Percentiles rank a stretch among this genome's conserved stretches.
Conservation (phyloP, 352 stramenopile species). For the Globisporangium paddicum region DNA sequence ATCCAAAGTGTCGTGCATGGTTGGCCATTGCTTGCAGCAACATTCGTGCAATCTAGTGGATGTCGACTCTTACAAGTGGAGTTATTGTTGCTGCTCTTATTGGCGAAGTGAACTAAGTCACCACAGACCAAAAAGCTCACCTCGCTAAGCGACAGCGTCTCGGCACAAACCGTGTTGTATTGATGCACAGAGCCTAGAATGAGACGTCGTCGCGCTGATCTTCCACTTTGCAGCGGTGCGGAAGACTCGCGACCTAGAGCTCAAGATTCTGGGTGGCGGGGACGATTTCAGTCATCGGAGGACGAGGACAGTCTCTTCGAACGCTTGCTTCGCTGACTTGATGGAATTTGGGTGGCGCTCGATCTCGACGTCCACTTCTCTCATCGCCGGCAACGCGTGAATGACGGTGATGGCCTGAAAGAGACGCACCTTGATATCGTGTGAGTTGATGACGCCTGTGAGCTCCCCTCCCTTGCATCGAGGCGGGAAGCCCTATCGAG, state of each 20-base stretch:
- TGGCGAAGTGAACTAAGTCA: no score
- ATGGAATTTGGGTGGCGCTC: background rate
- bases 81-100: no score
- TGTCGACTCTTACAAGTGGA: no score
- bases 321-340: background rate
- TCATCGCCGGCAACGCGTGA: background rate
- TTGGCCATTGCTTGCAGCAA: no score
- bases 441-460: no score
- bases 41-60: no score
- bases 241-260: constrained; percentile 16
- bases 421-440: no score
- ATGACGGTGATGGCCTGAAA: background rate
- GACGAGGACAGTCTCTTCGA: background rate
- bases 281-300: no score
- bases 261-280: background rate
- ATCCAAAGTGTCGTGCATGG: no score
- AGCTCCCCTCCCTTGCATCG: no score
- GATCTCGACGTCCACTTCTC: background rate
- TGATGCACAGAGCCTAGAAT: background rate
- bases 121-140: no score
- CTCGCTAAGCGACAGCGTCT: background rate
- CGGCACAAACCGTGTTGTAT: background rate
- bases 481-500: background rate
- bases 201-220: constrained; percentile 1
- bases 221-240: constrained; percentile 8